Evolutionary conservation across 2,329 filamentous ascomycete genomes (phyloP), one percentile per base, ranked within the genome.

Genomic region (Colletotrichum scovillei): DNA sequence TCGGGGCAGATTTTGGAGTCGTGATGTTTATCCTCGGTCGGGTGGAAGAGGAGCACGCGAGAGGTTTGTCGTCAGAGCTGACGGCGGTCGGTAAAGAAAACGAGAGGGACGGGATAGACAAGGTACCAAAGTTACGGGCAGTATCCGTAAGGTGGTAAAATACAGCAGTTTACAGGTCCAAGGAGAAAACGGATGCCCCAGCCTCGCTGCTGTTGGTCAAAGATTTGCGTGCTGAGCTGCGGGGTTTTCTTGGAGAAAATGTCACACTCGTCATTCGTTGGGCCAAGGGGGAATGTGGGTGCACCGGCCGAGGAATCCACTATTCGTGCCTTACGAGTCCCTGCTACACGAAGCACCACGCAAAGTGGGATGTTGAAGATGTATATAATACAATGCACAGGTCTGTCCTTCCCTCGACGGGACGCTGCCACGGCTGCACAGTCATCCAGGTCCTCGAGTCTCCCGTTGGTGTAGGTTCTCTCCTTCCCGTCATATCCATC

Each of bases 231-330:
- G 67, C 66, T 73, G 66, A 42, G 67, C 67, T 74, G 71, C 67
- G 71, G 71, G 71, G 71, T 74, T 69, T 67, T 67, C 67, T 72
- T 74, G 71, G 71, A 74, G 68, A 74, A 67, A 73, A 74, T 72
- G 35, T 11, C 28, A 72, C 49, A 24, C 22, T 38, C 22, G 46
- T 49, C 60, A 74, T 74, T 74, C 46, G 71, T 35, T 35, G 22
- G 32, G 19, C 28, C 16, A 38, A 55, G 22, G 32, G 53, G 38
- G 55, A n/a, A 69, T 57, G 58, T 72, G 69, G 59, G 55, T 4
- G 35, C 11, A 56, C 26, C 5, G n/a, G 6, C 53, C 56, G 55
- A 32, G 28, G 2, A 28, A n/a, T 35, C 63, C 68, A 59, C 52
- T 24, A 7, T 53, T 62, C 72, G 60, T 38, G 30, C 70, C 67